A percentile compares a stretch with the other conserved stretches of the same genome.
Conservation (phyloP, 2,329 filamentous ascomycete genomes). For the Fusarium floridanum region DNA sequence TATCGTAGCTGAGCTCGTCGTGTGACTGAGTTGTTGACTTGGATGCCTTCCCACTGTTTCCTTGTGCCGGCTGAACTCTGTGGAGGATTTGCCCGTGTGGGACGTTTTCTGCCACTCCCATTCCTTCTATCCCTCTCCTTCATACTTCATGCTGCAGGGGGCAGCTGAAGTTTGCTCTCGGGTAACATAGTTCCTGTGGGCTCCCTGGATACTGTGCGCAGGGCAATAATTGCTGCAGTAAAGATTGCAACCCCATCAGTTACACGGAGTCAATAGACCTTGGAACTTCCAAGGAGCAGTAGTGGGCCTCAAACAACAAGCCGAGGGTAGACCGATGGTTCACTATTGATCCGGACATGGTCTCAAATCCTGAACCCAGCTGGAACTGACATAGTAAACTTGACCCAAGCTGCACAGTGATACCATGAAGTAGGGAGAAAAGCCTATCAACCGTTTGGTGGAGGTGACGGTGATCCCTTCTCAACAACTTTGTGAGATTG, state of each 20-base stretch:
- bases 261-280: background rate
- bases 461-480: background rate
- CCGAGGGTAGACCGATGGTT: background rate
- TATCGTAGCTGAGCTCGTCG: background rate
- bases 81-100: background rate
- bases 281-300: constrained; percentile 2
- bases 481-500: background rate
- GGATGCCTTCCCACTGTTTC: background rate
- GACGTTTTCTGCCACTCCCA: background rate
- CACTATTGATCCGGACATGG: background rate
- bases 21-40: background rate
- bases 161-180: background rate
- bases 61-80: background rate
- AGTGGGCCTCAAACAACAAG: background rate
- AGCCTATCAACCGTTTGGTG: background rate
- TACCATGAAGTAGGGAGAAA: background rate
- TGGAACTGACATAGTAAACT: background rate
- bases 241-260: background rate
- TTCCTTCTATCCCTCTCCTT: background rate
- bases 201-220: background rate
- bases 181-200: background rate
- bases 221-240: background rate
- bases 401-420: background rate
- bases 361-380: background rate
- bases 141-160: background rate